Evolutionary conservation across 2,329 filamentous ascomycete genomes (phyloP).

Genomic region (Decorospora gaudefroyi): DNA sequence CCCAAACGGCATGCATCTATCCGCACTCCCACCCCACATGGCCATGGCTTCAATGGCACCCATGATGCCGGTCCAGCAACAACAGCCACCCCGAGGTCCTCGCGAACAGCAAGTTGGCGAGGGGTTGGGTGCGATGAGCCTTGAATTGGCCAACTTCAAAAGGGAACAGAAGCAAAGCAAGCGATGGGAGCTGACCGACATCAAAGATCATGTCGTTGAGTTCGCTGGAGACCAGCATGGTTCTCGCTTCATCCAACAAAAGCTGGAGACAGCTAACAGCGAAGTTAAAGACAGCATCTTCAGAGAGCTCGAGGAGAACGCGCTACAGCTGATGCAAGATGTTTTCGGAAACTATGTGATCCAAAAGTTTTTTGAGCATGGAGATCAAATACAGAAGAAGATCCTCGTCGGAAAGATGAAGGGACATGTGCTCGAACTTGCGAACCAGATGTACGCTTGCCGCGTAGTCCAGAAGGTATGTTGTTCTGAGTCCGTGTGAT

Average conservation of each 20-base stretch:
- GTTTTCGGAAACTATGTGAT: constrained; percentile 99
- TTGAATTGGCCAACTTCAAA: constrained; percentile 78
- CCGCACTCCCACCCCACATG: constrained; percentile 42
- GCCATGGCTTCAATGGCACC: constrained; percentile 42
- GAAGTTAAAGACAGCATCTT: constrained; percentile 95
- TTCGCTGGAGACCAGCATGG: constrained; percentile 96
- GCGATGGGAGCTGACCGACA: constrained; percentile 83
- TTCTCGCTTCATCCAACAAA: constrained; percentile 92
- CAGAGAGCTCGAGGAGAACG: constrained; percentile 81
- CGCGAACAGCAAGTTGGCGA: constrained; percentile 59
- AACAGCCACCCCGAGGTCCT: constrained; percentile 50
- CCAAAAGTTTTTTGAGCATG: constrained; percentile 96
- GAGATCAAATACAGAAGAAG: constrained; percentile 91
- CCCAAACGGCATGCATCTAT: constrained; percentile 45
- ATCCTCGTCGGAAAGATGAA: constrained; percentile 84
- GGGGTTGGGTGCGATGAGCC: constrained; percentile 66
- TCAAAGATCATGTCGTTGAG: constrained; percentile 85
- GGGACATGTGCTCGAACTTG: constrained; percentile 77
- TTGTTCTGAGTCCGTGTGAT: neutral
- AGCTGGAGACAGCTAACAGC: constrained; percentile 88
- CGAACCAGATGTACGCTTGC: constrained; percentile 89
- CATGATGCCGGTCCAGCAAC: constrained; percentile 46
- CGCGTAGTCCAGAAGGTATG: constrained; percentile 89
- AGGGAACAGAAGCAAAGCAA: constrained; percentile 72
- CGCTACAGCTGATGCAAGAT: constrained; percentile 88